Percentiles rank a stretch among this genome's conserved stretches.
Evolutionary conservation across 2,329 filamentous ascomycete species (phyloP).

Genomic region (Pseudogymnoascus sp.): DNA sequence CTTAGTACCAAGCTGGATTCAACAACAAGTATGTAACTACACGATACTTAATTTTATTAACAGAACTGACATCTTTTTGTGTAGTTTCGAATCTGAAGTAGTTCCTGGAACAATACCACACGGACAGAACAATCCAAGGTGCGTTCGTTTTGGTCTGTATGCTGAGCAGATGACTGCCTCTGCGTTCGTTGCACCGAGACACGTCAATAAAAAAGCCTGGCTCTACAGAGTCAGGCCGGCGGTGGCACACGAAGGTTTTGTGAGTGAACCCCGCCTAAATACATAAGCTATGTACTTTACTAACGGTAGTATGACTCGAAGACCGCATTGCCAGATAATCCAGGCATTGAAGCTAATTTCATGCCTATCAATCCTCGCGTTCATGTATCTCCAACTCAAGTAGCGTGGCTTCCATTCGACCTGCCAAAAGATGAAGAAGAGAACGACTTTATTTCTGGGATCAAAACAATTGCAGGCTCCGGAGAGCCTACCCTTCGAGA

Average conservation of each 20-base stretch:
- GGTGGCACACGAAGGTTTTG: conserved; percentile 30
- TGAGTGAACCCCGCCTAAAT: background rate
- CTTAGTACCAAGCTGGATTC: conserved; percentile 47
- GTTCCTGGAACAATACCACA: conserved; percentile 33
- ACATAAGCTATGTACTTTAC: background rate
- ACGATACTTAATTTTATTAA: background rate
- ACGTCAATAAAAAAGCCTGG: conserved; percentile 31
- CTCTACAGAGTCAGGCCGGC: conserved; percentile 37
- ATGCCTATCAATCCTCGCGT: conserved; percentile 38
- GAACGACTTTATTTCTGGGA: conserved; percentile 38
- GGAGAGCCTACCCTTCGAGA: conserved; percentile 42
- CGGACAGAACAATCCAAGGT: conserved; percentile 32
- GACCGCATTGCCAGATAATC: conserved; percentile 23
- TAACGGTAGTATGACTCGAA: background rate
- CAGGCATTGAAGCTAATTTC: conserved; percentile 35
- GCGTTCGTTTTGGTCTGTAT: conserved; percentile 34
- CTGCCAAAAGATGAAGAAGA: conserved; percentile 32
- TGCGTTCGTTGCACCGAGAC: conserved; percentile 35
- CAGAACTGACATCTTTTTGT: no score
- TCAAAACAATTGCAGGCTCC: conserved; percentile 40
- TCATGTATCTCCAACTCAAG: conserved; percentile 36
- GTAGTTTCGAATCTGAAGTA: conserved; percentile 32
- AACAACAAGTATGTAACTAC: conserved; percentile 35
- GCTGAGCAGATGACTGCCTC: conserved; percentile 38
- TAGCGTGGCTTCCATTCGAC: conserved; percentile 40